phyloP scores from a whole-genome alignment of 2,329 filamentous ascomycete genomes.

The Fusarium verrucosum region DNA sequence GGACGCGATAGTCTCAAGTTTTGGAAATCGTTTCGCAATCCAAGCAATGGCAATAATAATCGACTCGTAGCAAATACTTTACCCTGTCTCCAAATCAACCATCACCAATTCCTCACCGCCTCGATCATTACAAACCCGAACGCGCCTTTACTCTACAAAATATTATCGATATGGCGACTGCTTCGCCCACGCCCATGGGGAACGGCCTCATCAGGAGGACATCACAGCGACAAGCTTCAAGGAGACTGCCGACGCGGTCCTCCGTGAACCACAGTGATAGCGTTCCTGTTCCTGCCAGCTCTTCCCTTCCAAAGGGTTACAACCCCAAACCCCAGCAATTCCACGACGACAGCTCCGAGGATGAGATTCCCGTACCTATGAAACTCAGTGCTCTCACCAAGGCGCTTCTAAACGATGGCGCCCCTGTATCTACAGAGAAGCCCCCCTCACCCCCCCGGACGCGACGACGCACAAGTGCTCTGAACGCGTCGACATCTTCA shows the following conservation, averaged over 20 bases:
- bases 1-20: constrained; percentile 51
- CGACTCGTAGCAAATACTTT: constrained; percentile 54
- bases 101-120: constrained; percentile 31
- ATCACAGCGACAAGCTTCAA: constrained; percentile 65
- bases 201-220: constrained; percentile 61
- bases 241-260: constrained; percentile 59
- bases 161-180: constrained; percentile 57
- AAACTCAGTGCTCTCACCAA: constrained; percentile 94
- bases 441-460: constrained; percentile 58
- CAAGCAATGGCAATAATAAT: constrained; percentile 51
- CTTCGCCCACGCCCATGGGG: constrained; percentile 65
- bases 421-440: constrained; percentile 55
- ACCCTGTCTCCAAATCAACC: constrained; percentile 29
- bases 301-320: constrained; percentile 47
- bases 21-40: constrained; percentile 46
- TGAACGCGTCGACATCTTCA: constrained; percentile 57
- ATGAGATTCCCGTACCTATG: constrained; percentile 90
- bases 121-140: constrained; percentile 25
- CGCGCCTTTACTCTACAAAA: constrained; percentile 35
- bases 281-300: constrained; percentile 49
- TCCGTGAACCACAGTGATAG: constrained; percentile 58
- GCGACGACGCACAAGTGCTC: constrained; percentile 59
- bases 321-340: constrained; percentile 59
- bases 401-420: constrained; percentile 76
- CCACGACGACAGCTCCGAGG: constrained; percentile 86